phyloP scores from a whole-genome alignment of 2,329 filamentous ascomycete genomes.

The Ophiostoma fasciatum region DNA sequence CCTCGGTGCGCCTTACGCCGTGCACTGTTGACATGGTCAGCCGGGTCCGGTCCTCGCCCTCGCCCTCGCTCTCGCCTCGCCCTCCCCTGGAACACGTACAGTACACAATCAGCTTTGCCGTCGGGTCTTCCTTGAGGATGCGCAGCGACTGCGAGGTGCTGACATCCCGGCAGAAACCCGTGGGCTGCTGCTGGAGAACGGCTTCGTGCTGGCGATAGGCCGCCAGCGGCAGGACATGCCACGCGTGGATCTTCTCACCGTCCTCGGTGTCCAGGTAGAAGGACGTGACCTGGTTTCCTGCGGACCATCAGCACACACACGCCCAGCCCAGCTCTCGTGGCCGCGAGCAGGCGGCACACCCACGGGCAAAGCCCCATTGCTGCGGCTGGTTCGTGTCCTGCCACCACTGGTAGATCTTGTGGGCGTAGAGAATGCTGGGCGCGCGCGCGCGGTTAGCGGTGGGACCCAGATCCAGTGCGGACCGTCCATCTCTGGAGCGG shows the following conservation, averaged over 20 bases:
- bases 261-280: constrained; percentile 66
- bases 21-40: constrained; percentile 35
- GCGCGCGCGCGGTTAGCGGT: no score
- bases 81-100: constrained; percentile 41
- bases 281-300: constrained; percentile 77
- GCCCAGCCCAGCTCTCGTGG: no score
- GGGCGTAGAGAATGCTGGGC: constrained; percentile 65
- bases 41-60: no score
- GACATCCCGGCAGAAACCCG: constrained; percentile 37
- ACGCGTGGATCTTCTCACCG: constrained; percentile 66
- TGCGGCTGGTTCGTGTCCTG: constrained; percentile 63
- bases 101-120: constrained; percentile 48
- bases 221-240: constrained; percentile 75
- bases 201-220: constrained; percentile 60
- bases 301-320: constrained; percentile 1
- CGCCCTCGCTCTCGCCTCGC: no score
- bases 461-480: no score
- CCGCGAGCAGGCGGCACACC: no score
- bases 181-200: constrained; percentile 36
- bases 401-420: constrained; percentile 60
- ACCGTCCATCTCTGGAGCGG: no score
- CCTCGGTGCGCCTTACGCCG: constrained; percentile 33
- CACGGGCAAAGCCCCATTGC: constrained; percentile 74
- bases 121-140: constrained; percentile 47
- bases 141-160: constrained; percentile 42